Percentiles rank a stretch among this genome's conserved stretches.
phyloP scores from a whole-genome alignment of 352 stramenopile species.

The Pythium biforme region DNA sequence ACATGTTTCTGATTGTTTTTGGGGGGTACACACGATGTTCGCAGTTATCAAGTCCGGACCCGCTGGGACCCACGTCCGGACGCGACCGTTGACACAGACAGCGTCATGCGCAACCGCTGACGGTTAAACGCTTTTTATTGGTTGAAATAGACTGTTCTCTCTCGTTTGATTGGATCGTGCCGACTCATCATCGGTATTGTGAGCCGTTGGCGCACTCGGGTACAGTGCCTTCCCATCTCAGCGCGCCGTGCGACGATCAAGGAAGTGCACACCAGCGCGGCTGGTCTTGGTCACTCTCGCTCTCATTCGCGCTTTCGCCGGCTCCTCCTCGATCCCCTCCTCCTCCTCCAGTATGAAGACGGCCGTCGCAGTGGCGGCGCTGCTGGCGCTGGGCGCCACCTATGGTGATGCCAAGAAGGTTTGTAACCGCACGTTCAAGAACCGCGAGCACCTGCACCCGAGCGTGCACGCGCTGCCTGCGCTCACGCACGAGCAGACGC shows the following conservation, averaged over 20 bases:
- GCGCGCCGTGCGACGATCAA: constrained; percentile 10
- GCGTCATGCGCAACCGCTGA: background rate
- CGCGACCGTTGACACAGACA: background rate
- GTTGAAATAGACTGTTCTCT: background rate
- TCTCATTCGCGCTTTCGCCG: constrained; percentile 14
- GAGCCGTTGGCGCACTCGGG: background rate
- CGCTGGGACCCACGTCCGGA: too few species aligned
- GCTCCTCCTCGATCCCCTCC: background rate
- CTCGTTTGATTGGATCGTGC: constrained; percentile 10
- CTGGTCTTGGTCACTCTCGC: background rate
- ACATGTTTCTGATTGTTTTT: constrained; percentile 12
- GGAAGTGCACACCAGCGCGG: background rate
- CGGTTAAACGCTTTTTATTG: constrained; percentile 7
- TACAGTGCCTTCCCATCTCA: constrained; percentile 2
- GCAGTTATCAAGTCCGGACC: too few species aligned
- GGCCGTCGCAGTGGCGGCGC: constrained; percentile 10
- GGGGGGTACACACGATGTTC: too few species aligned
- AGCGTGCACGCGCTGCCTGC: constrained; percentile 40
- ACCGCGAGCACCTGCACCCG: constrained; percentile 60
- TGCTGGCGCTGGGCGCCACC: constrained; percentile 14
- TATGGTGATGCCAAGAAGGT: constrained; percentile 39
- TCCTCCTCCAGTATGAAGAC: constrained; percentile 5
- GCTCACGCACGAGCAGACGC: constrained; percentile 33
- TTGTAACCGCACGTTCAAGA: constrained; percentile 69
- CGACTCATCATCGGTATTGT: constrained; percentile 15